phyloP scores from a whole-genome alignment of 1,284 basidiomycete genomes.

The Afroboletus lepidellus region DNA sequence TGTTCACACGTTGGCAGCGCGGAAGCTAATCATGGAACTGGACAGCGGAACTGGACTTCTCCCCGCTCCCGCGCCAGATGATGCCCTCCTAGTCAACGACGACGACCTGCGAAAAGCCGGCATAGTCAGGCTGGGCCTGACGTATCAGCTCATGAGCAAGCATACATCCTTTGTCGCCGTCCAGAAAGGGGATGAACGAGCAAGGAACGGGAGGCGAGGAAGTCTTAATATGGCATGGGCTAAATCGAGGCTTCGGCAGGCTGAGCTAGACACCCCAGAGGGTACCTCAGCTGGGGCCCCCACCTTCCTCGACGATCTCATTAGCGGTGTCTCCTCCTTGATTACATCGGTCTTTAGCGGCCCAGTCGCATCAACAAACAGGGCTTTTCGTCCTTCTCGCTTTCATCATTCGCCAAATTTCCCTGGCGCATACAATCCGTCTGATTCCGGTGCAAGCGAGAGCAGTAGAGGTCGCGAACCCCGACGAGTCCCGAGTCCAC shows the following conservation, averaged over 20 bases:
- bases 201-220: constrained; percentile 3
- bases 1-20: constrained; percentile 55
- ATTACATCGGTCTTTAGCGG: constrained; percentile 17
- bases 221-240: constrained; percentile 12
- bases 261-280: not conserved
- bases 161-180: constrained; percentile 59
- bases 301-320: constrained; percentile 21
- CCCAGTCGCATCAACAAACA: not conserved
- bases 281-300: not conserved
- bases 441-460: constrained; percentile 7
- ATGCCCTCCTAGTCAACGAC: constrained; percentile 26
- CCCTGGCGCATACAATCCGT: constrained; percentile 13
- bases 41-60: constrained; percentile 35
- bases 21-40: constrained; percentile 48
- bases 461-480: constrained; percentile 4
- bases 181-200: constrained; percentile 27
- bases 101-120: constrained; percentile 42
- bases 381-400: not conserved
- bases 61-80: constrained; percentile 20
- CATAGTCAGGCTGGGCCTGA: constrained; percentile 48
- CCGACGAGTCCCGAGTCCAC: not conserved
- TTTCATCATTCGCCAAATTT: constrained; percentile 6
- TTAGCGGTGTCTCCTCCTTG: constrained; percentile 16
- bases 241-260: constrained; percentile 11
- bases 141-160: constrained; percentile 50